Evolutionary conservation across 768 basidiomycete species (phyloP).

Genomic region (Nidula microcarpa): DNA sequence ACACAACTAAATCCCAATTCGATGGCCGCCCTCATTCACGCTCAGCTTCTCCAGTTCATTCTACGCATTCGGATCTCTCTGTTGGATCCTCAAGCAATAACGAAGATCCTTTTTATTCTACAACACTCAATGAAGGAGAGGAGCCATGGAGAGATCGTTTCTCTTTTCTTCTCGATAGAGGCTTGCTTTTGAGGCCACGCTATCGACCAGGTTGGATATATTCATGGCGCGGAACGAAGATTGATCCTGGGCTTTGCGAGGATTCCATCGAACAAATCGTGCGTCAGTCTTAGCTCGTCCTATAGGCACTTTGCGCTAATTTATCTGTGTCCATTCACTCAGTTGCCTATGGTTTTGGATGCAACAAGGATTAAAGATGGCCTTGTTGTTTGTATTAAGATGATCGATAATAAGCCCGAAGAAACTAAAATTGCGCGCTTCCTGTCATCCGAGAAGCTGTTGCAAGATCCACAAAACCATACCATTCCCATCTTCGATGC

Average conservation of each 20-base stretch:
- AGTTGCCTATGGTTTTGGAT: conserved; percentile 7
- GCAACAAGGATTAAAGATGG: conserved; percentile 2
- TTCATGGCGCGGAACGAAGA: not conserved
- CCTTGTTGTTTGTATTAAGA: conserved; percentile 6
- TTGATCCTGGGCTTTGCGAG: not conserved
- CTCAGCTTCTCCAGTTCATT: no score
- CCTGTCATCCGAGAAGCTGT: conserved; percentile 6
- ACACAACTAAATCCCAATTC: no score
- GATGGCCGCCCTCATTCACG: no score
- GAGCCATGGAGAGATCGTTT: not conserved
- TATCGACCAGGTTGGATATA: not conserved
- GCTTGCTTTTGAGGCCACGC: not conserved
- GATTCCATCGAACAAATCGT: not conserved
- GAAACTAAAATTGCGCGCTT: conserved; percentile 6
- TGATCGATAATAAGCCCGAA: conserved; percentile 4
- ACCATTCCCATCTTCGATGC: conserved; percentile 14
- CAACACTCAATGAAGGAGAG: not conserved
- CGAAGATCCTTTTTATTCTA: no score
- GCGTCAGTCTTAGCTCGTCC: not conserved
- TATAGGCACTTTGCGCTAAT: not conserved
- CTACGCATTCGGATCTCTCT: no score
- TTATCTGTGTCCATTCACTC: not conserved
- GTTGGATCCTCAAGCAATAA: no score
- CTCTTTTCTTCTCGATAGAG: not conserved
- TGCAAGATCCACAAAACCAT: conserved; percentile 7